phyloP scores from a whole-genome alignment of 2,329 filamentous ascomycete genomes.

The Cordyceps cateniannulata region DNA sequence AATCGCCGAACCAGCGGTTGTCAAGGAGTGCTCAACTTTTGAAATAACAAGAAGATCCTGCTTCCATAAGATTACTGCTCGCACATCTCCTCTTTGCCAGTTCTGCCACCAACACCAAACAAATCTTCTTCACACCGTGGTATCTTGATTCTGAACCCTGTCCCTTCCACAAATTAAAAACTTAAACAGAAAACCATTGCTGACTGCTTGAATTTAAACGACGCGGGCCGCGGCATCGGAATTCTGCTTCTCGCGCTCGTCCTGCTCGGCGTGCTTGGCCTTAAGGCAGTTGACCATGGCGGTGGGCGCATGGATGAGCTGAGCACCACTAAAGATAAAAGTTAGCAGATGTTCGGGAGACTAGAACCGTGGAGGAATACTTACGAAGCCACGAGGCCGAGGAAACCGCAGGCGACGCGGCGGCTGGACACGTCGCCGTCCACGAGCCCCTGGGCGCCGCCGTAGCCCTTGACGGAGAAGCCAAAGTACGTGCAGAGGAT shows the following conservation, averaged over 20 bases:
- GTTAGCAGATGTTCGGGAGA: background rate
- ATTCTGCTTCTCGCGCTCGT: slow-evolving; percentile 6
- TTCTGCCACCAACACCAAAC: no score
- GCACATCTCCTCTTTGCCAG: no score
- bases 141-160: background rate
- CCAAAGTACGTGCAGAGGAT: slow-evolving; percentile 2
- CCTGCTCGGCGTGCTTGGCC: slow-evolving; percentile 3
- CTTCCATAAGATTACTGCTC: no score
- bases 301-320: slow-evolving; percentile 2
- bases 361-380: background rate
- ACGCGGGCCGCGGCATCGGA: background rate
- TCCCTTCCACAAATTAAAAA: background rate
- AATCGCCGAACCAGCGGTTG: no score
- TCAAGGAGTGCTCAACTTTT: no score
- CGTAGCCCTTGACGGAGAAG: background rate
- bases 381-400: slow-evolving; percentile 5
- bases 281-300: slow-evolving; percentile 7
- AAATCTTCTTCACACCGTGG: no score
- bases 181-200: background rate
- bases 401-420: slow-evolving; percentile 8
- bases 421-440: slow-evolving; percentile 2
- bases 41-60: no score
- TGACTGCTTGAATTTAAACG: background rate
- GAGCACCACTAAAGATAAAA: background rate
- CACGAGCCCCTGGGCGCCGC: background rate